These are phyloP conservation scores for Nemania sp. DNA, from an alignment of 2,329 filamentous ascomycete genomes.

Conservation along the genomic window DNA sequence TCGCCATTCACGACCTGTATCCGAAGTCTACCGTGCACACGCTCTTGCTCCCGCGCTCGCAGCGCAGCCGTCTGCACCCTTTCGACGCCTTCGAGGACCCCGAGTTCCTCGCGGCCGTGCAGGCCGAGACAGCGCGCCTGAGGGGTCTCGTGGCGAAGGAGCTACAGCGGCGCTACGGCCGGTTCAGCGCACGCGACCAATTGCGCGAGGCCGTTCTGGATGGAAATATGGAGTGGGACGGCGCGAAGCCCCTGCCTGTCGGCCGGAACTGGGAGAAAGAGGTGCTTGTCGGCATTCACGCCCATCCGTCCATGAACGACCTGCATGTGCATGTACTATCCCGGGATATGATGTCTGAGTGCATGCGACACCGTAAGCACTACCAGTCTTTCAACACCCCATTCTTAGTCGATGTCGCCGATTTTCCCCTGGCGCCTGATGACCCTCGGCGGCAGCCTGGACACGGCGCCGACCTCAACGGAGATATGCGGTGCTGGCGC, in stretches of 20 bases:
- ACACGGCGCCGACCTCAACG: conserved; percentile 60
- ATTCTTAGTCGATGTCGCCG: conserved; percentile 78
- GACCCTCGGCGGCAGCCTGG: conserved; percentile 65
- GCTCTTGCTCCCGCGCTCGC: conserved; percentile 77
- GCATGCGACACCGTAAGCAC: conserved; percentile 79
- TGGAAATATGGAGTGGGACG: conserved; percentile 45
- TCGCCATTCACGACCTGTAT: conserved; percentile 79
- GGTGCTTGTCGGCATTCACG: conserved; percentile 79
- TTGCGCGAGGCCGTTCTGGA: conserved; percentile 69
- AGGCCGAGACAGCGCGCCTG: conserved; percentile 62
- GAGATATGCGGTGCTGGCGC: conserved; percentile 80
- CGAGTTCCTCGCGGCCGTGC: conserved; percentile 68
- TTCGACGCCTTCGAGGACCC: conserved; percentile 75
- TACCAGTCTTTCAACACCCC: conserved; percentile 89
- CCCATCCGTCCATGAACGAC: conserved; percentile 88
- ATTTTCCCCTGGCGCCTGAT: conserved; percentile 73
- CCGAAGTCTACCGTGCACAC: conserved; percentile 86
- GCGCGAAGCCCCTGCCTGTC: conserved; percentile 55
- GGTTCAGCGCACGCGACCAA: conserved; percentile 64
- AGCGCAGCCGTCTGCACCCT: conserved; percentile 68
- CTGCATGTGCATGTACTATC: conserved; percentile 88
- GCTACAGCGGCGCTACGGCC: conserved; percentile 69
- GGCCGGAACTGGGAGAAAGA: conserved; percentile 81
- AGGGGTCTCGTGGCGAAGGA: conserved; percentile 71
- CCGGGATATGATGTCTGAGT: conserved; percentile 73